Evolutionary conservation across 139 green algal species (phyloP).

Genomic region (Tetraselmis chui): DNA sequence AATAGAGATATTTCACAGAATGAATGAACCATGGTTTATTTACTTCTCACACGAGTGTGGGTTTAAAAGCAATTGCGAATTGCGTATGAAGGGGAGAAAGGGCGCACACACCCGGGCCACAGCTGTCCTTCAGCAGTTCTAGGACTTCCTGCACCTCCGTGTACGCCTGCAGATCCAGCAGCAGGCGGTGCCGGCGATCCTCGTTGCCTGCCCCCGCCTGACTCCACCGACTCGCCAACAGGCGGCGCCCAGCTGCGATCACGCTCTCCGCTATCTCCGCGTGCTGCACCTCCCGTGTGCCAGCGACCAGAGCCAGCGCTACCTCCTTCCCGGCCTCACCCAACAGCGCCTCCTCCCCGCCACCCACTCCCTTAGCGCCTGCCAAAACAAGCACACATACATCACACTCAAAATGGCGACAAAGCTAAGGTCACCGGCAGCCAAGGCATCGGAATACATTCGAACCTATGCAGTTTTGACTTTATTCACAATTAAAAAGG

Average conservation of each 20-base stretch:
- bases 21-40: too few relatives aligned
- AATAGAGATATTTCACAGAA: too few relatives aligned
- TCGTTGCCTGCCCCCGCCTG: not conserved
- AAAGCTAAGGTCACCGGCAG: too few relatives aligned
- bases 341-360: not conserved
- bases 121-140: not conserved
- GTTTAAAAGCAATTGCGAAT: too few relatives aligned
- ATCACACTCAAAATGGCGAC: not conserved
- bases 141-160: not conserved
- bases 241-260: not conserved
- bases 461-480: too few relatives aligned
- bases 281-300: not conserved
- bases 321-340: not conserved
- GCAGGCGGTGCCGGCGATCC: not conserved
- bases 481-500: too few relatives aligned
- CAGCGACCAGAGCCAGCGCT: not conserved
- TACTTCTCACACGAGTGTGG: too few relatives aligned
- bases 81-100: too few relatives aligned
- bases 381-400: not conserved
- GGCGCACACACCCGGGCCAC: too few relatives aligned
- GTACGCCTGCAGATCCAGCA: not conserved
- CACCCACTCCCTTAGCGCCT: not conserved
- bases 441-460: too few relatives aligned
- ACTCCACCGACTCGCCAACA: not conserved
- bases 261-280: not conserved